phyloP scores from a whole-genome alignment of 805 yeast genomes.

The Blastobotrys americana region DNA sequence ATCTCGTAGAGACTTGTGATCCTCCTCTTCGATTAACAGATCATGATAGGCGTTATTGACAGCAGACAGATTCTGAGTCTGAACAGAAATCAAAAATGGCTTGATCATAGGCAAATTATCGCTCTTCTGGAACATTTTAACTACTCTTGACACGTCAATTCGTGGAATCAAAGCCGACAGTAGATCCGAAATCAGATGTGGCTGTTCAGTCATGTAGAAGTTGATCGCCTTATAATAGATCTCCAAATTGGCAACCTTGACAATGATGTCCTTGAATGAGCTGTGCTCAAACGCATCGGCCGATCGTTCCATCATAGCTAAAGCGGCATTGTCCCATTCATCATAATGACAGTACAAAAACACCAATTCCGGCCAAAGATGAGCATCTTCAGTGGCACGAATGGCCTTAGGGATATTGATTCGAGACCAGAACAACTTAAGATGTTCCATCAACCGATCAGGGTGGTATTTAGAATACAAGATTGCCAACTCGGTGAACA shows the following conservation, averaged over 20 bases:
- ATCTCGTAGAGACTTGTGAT: constrained; percentile 78
- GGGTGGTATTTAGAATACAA: constrained; percentile 88
- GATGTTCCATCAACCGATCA: constrained; percentile 86
- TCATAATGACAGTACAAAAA: constrained; percentile 97
- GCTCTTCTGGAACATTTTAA: constrained; percentile 86
- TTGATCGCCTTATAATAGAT: constrained; percentile 95
- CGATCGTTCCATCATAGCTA: constrained; percentile 92
- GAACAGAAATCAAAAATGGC: constrained; percentile 87
- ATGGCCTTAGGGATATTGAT: constrained; percentile 95
- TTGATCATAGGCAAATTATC: constrained; percentile 95
- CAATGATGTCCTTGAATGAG: constrained; percentile 89
- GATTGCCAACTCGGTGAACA: constrained; percentile 94
- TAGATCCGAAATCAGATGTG: constrained; percentile 80
- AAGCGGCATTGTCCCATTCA: constrained; percentile 98
- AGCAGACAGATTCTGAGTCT: constrained; percentile 80
- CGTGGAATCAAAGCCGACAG: constrained; percentile 79
- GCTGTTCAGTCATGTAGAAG: constrained; percentile 88
- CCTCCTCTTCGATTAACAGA: constrained; percentile 91
- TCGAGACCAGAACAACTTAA: constrained; percentile 97
- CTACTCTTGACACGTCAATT: constrained; percentile 90
- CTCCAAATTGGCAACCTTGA: constrained; percentile 92
- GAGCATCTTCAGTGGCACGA: constrained; percentile 87
- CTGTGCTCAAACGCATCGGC: constrained; percentile 89
- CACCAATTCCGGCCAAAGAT: constrained; percentile 91
- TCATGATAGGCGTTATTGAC: constrained; percentile 96